phyloP scores from a whole-genome alignment of 805 yeast genomes.

The Phaffomyces antillensis region DNA sequence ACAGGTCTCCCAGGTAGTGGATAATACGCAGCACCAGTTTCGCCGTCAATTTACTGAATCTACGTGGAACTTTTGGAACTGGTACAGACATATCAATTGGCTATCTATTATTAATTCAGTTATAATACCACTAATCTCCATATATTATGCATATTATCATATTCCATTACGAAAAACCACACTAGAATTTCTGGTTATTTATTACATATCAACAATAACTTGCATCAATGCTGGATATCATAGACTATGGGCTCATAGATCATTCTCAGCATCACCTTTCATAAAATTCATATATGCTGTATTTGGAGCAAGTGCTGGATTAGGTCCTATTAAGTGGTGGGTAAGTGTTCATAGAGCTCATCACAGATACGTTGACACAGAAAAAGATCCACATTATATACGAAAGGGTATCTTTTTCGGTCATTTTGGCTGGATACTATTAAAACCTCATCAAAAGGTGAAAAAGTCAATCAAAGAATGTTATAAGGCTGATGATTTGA shows the following conservation, averaged over 20 bases:
- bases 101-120: constrained; percentile 37
- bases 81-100: constrained; percentile 75
- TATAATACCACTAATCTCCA: constrained; percentile 48
- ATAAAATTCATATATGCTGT: constrained; percentile 46
- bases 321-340: constrained; percentile 78
- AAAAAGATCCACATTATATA: constrained; percentile 80
- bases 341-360: constrained; percentile 81
- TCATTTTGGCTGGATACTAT: constrained; percentile 83
- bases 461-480: constrained; percentile 26
- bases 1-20: constrained; percentile 6
- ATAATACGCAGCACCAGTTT: constrained; percentile 7
- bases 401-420: constrained; percentile 76
- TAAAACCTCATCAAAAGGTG: constrained; percentile 55
- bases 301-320: constrained; percentile 64
- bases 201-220: constrained; percentile 57
- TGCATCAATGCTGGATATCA: constrained; percentile 83
- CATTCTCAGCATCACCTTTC: constrained; percentile 40
- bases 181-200: constrained; percentile 40
- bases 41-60: constrained; percentile 13
- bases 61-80: constrained; percentile 58
- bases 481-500: constrained; percentile 49
- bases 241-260: constrained; percentile 62
- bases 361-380: constrained; percentile 84
- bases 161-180: constrained; percentile 46
- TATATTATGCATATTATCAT: constrained; percentile 29